These are phyloP conservation scores for Sporisorium sorghi DNA, from an alignment of 1,284 basidiomycete genomes.

Conservation along the genomic window DNA sequence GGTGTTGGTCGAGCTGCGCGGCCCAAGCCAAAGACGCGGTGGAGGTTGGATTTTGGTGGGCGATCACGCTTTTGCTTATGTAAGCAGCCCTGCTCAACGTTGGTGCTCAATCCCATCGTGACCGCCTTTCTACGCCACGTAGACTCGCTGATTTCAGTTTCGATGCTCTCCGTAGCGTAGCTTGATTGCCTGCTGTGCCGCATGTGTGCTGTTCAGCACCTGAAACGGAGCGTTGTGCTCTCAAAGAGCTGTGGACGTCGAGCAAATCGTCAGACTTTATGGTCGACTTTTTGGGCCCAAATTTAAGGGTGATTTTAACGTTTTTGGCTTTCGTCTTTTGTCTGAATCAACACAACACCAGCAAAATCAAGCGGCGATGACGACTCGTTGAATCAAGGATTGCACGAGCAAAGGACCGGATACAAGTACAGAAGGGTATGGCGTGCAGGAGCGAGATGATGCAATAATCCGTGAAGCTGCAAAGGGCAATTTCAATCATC, in stretches of 20 bases:
- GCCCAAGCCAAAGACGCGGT: slow-evolving; percentile 45
- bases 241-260: no score
- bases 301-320: no score
- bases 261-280: no score
- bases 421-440: slow-evolving; percentile 7
- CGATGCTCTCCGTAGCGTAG: no score
- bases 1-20: slow-evolving; percentile 48
- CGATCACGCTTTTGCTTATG: slow-evolving; percentile 43
- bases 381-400: background rate
- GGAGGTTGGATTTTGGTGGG: slow-evolving; percentile 30
- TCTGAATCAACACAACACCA: background rate
- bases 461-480: background rate
- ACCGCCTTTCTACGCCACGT: background rate
- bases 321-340: background rate
- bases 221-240: background rate
- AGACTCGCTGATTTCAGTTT: no score
- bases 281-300: no score
- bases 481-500: slow-evolving; percentile 4
- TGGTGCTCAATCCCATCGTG: background rate
- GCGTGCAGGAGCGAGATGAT: background rate
- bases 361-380: no score
- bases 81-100: slow-evolving; percentile 13
- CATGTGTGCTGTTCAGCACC: background rate
- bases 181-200: background rate
- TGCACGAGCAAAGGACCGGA: background rate